Evolutionary conservation across 371 early-diverging fungal genomes (phyloP), one percentile per base, ranked within the genome.

Genomic region (Mortierella sp.): DNA sequence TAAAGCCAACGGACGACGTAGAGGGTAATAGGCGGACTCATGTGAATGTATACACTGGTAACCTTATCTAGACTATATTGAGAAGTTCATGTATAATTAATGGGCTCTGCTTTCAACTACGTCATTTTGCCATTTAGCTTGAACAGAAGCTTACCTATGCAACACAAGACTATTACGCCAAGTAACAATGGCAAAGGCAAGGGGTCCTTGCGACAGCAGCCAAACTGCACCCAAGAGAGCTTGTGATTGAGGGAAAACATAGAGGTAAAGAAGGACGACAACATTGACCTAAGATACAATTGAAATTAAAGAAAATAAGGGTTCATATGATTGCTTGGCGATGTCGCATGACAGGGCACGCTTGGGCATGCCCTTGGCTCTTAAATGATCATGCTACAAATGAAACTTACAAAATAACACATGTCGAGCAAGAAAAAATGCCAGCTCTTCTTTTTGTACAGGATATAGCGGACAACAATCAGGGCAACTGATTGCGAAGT

Each of bases 351-450:
- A 54, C 42, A 12, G 43, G 35, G 51, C 19, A 12, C 13, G 6
- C n/a, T 43, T 3, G 26, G 55, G 32, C 26, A 31, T 55, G 29
- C 26, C 12, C 55, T 13, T 55, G 2, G 35, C 31, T 57, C 26
- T 34, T 23, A 70, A 53, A 49, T 35, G 45, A 15, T 22, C 37
- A 32, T 22, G 1, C 29, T 28, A 19, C 58, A 32, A 0, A 26
- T 29, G 31, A 17, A 22, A 62, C 77, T 66, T 75, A 75, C 75
- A 64, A 87, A 88, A 66, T 92, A 92, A 61, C 92, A 92, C 37
- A 91, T 83, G 86, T 92, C 92, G 72, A 91, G 90, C 43, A 90
- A 77, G 67, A 93, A 93, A 58, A 89, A 92, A 73, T 93, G 93
- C 87, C 89, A 92, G 43, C 85, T 77, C 49, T 84, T 85, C 26